Evolutionary conservation across 306 rosid species (phyloP).

Genomic region (Fragaria iinumae): DNA sequence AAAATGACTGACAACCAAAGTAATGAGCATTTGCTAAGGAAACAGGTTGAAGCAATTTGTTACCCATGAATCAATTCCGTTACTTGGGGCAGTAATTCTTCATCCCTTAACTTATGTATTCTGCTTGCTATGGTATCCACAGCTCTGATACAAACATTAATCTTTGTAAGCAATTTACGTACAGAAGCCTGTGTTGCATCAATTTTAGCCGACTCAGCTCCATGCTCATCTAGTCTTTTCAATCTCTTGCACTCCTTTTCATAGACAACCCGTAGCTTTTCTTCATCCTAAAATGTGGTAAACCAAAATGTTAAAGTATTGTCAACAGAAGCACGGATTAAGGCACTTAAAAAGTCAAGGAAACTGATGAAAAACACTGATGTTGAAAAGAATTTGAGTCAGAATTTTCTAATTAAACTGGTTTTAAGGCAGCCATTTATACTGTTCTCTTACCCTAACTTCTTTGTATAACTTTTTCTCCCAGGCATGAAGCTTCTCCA

Average conservation of each 20-base stretch:
- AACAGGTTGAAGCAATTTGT: conserved; percentile 32
- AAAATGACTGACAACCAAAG: not conserved
- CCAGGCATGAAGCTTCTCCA: conserved; percentile 91
- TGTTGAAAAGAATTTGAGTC: not conserved
- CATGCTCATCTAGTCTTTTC: conserved; percentile 69
- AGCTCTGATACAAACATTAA: conserved; percentile 74
- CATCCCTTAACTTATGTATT: conserved; percentile 84
- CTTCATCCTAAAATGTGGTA: conserved; percentile 71
- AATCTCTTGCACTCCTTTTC: conserved; percentile 82
- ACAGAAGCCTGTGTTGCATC: conserved; percentile 77
- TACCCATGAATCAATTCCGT: conserved; percentile 86
- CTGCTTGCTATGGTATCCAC: conserved; percentile 71
- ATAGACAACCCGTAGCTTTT: conserved; percentile 69
- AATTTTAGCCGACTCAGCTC: conserved; percentile 85
- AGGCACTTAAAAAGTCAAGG: not conserved
- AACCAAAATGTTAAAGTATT: conserved; percentile 20
- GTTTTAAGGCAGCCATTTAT: not conserved
- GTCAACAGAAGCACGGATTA: conserved; percentile 12
- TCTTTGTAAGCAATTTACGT: conserved; percentile 71
- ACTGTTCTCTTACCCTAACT: conserved; percentile 66
- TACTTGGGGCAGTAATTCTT: conserved; percentile 89
- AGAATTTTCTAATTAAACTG: not conserved
- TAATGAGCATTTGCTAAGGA: not conserved
- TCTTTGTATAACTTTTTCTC: conserved; percentile 91
- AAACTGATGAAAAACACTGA: not conserved